Conservation (phyloP, 805 yeast genomes). For the Millerozyma acaciae region DNA sequence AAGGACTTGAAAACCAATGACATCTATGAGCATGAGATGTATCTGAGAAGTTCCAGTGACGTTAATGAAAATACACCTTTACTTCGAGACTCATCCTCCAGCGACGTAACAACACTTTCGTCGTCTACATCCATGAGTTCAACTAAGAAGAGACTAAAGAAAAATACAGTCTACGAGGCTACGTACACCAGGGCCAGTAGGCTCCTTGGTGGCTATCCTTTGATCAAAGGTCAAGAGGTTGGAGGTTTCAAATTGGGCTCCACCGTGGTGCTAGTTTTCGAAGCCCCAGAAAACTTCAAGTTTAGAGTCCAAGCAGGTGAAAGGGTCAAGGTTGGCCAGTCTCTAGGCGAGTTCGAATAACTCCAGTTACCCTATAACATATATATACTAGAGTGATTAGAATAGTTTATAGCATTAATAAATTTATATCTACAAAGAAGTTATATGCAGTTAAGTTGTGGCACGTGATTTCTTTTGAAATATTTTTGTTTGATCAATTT, state of each 20-base stretch:
- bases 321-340: slow-evolving; percentile 79
- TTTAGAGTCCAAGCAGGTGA: slow-evolving; percentile 72
- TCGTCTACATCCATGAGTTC: slow-evolving; percentile 7
- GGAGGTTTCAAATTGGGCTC: slow-evolving; percentile 97
- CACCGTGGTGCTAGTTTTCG: slow-evolving; percentile 94
- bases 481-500: too few relatives aligned
- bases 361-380: background rate
- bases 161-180: slow-evolving; percentile 90
- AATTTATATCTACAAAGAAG: too few relatives aligned
- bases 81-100: slow-evolving; percentile 11
- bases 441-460: too few relatives aligned
- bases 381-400: background rate
- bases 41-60: slow-evolving; percentile 18
- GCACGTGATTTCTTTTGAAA: too few relatives aligned
- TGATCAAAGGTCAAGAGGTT: slow-evolving; percentile 87
- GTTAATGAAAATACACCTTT: slow-evolving; percentile 31
- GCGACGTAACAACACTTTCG: slow-evolving; percentile 13
- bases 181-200: slow-evolving; percentile 78
- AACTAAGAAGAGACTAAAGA: slow-evolving; percentile 44
- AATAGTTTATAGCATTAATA: too few relatives aligned
- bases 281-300: slow-evolving; percentile 80
- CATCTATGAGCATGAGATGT: slow-evolving; percentile 49
- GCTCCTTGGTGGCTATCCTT: slow-evolving; percentile 79
- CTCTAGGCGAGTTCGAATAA: slow-evolving; percentile 50
- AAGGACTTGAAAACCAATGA: slow-evolving; percentile 83